Evolutionary conservation across 805 yeast genomes (phyloP).

Genomic region (Candida krabiensis): DNA sequence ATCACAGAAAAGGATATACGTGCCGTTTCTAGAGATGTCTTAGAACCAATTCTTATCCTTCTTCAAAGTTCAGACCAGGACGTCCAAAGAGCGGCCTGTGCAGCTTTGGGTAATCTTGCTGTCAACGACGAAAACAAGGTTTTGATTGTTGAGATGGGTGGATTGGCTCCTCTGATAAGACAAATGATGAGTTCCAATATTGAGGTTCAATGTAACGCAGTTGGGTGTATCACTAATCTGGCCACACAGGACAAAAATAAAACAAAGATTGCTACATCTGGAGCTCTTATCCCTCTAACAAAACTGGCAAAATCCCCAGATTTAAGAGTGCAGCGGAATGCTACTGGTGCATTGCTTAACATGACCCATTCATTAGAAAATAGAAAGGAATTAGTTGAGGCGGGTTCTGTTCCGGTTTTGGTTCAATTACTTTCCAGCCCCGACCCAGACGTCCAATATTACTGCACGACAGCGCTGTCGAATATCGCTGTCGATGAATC

Average conservation of each 20-base stretch:
- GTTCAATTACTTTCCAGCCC: conserved; percentile 81
- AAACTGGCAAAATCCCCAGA: conserved; percentile 93
- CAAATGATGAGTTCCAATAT: conserved; percentile 98
- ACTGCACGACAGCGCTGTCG: conserved; percentile 95
- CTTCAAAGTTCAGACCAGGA: conserved; percentile 88
- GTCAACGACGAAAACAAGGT: conserved; percentile 94
- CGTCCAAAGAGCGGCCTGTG: conserved; percentile 98
- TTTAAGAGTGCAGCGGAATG: conserved; percentile 95
- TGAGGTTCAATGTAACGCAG: conserved; percentile 98
- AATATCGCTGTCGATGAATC: conserved; percentile 96
- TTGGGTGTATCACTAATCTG: conserved; percentile 95
- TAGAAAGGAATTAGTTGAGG: conserved; percentile 93
- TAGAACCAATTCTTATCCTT: conserved; percentile 88
- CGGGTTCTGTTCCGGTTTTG: conserved; percentile 96
- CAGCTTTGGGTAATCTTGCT: conserved; percentile 97
- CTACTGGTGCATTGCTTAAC: conserved; percentile 95
- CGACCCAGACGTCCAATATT: conserved; percentile 97
- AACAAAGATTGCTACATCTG: conserved; percentile 92
- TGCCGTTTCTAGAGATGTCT: conserved; percentile 84
- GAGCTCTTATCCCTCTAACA: conserved; percentile 92
- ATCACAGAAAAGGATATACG: conserved; percentile 95
- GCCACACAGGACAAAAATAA: conserved; percentile 98
- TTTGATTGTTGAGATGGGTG: conserved; percentile 96
- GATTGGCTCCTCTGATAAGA: conserved; percentile 90
- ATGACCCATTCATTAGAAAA: conserved; percentile 98